Conservation (phyloP, 2,329 filamentous ascomycete species). For the Epichloe baconii region DNA sequence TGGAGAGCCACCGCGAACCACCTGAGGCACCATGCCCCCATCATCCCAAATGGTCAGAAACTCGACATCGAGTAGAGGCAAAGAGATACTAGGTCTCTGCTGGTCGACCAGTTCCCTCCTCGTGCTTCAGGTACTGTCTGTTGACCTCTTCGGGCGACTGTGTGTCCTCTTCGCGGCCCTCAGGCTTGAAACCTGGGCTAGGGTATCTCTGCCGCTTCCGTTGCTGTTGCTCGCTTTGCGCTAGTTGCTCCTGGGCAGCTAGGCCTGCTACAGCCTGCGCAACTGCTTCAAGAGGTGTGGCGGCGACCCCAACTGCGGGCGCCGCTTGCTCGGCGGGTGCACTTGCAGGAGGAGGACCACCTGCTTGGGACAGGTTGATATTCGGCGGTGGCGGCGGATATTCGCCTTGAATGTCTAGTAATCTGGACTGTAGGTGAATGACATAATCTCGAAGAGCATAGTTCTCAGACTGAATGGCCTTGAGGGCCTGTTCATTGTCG, state of each 20-base stretch:
- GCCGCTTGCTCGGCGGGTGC: constrained; percentile 12
- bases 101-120: constrained; percentile 14
- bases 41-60: background rate
- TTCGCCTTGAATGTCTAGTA: constrained; percentile 74
- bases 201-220: constrained; percentile 11
- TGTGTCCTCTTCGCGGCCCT: constrained; percentile 27
- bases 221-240: constrained; percentile 19
- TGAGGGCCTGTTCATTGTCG: constrained; percentile 63
- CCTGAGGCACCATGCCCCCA: background rate
- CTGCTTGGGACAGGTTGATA: constrained; percentile 46
- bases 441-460: constrained; percentile 87
- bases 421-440: constrained; percentile 72
- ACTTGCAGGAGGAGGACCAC: constrained; percentile 11
- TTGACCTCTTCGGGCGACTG: constrained; percentile 41
- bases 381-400: constrained; percentile 73
- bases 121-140: constrained; percentile 36
- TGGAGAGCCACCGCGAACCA: too few species aligned
- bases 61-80: background rate
- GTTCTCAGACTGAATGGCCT: constrained; percentile 77
- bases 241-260: constrained; percentile 28
- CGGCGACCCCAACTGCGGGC: constrained; percentile 17
- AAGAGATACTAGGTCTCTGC: constrained; percentile 10
- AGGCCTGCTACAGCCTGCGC: constrained; percentile 35
- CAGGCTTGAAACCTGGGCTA: constrained; percentile 22
- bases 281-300: constrained; percentile 33